Conservation (phyloP, 371 early-diverging fungal species). For the Dichotomocladium elegans region DNA sequence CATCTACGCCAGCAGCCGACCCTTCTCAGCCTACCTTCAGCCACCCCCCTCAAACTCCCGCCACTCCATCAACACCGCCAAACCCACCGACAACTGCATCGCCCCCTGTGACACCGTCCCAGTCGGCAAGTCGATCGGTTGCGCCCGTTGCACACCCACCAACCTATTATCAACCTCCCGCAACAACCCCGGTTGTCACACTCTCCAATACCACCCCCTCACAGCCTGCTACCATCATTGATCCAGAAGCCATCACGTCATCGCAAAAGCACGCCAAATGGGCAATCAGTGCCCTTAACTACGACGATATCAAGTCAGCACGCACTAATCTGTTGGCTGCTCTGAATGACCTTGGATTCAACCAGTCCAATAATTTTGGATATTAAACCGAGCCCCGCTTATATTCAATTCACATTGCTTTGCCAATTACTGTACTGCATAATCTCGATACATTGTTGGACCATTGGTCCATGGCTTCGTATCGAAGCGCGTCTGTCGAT, state of each 20-base stretch:
- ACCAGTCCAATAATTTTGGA: slow-evolving; percentile 42
- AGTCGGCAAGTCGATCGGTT: slow-evolving; percentile 20
- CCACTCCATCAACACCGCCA: slow-evolving; percentile 8
- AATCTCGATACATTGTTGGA: slow-evolving; percentile 59
- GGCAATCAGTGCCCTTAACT: slow-evolving; percentile 93
- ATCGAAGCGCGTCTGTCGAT: slow-evolving; percentile 62
- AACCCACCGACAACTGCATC: slow-evolving; percentile 1
- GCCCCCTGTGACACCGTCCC: slow-evolving; percentile 7
- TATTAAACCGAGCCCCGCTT: slow-evolving; percentile 6
- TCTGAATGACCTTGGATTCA: slow-evolving; percentile 46
- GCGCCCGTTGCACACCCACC: slow-evolving; percentile 10
- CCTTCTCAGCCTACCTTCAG: slow-evolving; percentile 20
- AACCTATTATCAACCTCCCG: slow-evolving; percentile 19
- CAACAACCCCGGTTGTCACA: slow-evolving; percentile 18
- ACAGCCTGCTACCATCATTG: slow-evolving; percentile 15
- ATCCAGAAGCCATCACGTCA: slow-evolving; percentile 55
- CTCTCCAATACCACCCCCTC: slow-evolving; percentile 16
- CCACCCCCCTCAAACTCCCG: neutral
- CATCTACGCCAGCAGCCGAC: slow-evolving; percentile 5
- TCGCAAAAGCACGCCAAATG: slow-evolving; percentile 90
- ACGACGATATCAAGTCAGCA: slow-evolving; percentile 88
- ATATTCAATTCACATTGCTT: slow-evolving; percentile 16
- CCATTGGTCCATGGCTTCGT: slow-evolving; percentile 76
- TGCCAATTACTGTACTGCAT: slow-evolving; percentile 62
- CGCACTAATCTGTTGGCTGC: slow-evolving; percentile 80